Conservation (phyloP, 768 basidiomycete genomes). For the Favolaschia claudopus region DNA sequence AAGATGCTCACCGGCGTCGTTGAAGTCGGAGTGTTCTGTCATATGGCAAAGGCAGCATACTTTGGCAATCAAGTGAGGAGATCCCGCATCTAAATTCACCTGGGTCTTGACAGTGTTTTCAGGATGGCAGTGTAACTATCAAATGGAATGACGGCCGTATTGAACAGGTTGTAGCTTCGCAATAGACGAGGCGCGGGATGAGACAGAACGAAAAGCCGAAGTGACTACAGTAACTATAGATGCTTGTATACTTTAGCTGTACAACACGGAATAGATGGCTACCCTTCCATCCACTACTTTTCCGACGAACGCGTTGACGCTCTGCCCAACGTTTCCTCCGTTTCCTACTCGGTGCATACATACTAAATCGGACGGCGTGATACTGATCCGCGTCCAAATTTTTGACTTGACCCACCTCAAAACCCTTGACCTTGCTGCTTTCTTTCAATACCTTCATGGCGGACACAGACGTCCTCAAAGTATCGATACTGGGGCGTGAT, state of each 20-base stretch:
- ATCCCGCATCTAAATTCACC: not conserved
- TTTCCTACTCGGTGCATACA: no score
- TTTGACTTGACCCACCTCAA: not conserved
- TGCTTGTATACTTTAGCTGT: constrained; percentile 21
- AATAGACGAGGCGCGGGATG: not conserved
- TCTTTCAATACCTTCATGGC: constrained; percentile 36
- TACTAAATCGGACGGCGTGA: constrained; percentile 10
- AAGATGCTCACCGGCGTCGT: constrained; percentile 98
- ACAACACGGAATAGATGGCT: constrained; percentile 10
- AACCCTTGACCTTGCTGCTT: no score
- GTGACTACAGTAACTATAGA: not conserved
- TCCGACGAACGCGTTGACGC: not conserved
- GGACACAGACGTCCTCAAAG: constrained; percentile 70
- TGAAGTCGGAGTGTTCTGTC: constrained; percentile 98
- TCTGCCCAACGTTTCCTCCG: not conserved
- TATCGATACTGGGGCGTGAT: constrained; percentile 85
- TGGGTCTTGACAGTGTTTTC: constrained; percentile 8
- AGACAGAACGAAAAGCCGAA: constrained; percentile 1
- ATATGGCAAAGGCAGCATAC: constrained; percentile 94
- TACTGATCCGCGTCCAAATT: not conserved
- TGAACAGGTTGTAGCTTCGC: constrained; percentile 38
- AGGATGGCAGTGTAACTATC: constrained; percentile 79
- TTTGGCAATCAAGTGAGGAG: constrained; percentile 82
- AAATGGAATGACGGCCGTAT: constrained; percentile 59
- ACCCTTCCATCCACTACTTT: no score